Base-by-base conservation (phyloP, 2,329 filamentous ascomycete genomes). In the Aspergillus sclerotialis region DNA sequence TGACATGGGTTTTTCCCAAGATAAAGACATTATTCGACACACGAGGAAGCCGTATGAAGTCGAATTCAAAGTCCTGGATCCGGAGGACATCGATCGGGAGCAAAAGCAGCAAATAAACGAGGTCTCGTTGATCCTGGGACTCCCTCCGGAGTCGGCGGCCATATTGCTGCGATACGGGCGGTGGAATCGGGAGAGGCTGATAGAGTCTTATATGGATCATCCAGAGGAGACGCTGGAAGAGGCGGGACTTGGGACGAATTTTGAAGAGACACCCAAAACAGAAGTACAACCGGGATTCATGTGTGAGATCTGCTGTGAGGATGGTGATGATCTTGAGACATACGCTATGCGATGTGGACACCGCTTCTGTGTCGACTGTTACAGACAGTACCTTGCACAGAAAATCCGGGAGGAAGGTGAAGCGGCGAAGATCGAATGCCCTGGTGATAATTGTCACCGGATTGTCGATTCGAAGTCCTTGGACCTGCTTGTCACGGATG, bases 331-430 rank as follows among this genome's bases (percentile, higher is more conserved):
- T 1, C 65, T 95, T 13, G 61, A 85, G 57, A 88, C 85, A 2
- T 96, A 95, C 63, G 87, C 90, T 16, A 86, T 98, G 76, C 94
- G 86, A 55, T 98, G 92, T 60, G 86, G 82, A 1, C 92, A 98
- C 60, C 77, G 92, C 32, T 98, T 92, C 60, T 98, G 92, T 50
- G 80, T 89, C 21, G 77, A 87, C 52, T 98, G 92, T 67, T 98
- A 95, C 58, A 75, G 80, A 16, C 88, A 94, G 33, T 98, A 98
- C 53, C 67, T 98, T 16, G 76, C 72, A 1, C 89, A 94, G 52
- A 98, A 98, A 70, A 94, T 98, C 48, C 81, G 82, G 36, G 88
- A 92, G 47, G 92, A 98, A 61, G 92, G 92, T 24, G 92, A 98
- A 61, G 90, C 92, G 2, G 89, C 89, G 15, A 76, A 89, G 39